Percentiles rank a stretch among this genome's conserved stretches.
Evolutionary conservation across 495 filamentous ascomycete species (phyloP).

Genomic region (Penicillium riverlandense): DNA sequence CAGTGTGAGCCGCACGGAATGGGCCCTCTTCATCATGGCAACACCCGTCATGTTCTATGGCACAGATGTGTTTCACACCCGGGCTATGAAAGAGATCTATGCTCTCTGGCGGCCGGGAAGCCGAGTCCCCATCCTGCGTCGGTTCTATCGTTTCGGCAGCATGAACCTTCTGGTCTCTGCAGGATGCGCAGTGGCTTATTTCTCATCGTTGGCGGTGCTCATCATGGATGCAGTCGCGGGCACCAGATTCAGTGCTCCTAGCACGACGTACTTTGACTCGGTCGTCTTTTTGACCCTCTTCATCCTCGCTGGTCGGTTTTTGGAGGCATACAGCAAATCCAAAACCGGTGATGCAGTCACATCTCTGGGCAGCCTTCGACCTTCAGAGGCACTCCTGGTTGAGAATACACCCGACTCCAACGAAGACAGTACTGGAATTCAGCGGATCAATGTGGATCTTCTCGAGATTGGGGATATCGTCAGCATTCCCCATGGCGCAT

Average conservation of each 20-base stretch:
- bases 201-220: conserved; percentile 74
- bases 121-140: conserved; percentile 60
- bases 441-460: conserved; percentile 57
- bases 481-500: conserved; percentile 67
- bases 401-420: conserved; percentile 10
- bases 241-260: conserved; percentile 30
- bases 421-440: conserved; percentile 15
- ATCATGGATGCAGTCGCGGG: conserved; percentile 54
- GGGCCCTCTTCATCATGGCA: conserved; percentile 77
- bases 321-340: conserved; percentile 91
- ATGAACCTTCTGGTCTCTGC: conserved; percentile 93
- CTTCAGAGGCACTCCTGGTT: conserved; percentile 69
- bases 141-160: conserved; percentile 90
- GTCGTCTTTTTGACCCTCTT: conserved; percentile 93
- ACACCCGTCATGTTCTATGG: conserved; percentile 88
- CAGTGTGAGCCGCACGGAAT: conserved; percentile 68
- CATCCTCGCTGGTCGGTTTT: conserved; percentile 68
- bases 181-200: conserved; percentile 83
- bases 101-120: conserved; percentile 78
- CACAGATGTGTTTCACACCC: conserved; percentile 77
- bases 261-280: conserved; percentile 82
- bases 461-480: conserved; percentile 81
- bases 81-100: conserved; percentile 71
- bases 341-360: conserved; percentile 86
- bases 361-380: conserved; percentile 69